Evolutionary conservation across 208 protist species (phyloP), one percentile per base, ranked within the genome.

Genomic region (Tritrichomonas musculus): DNA sequence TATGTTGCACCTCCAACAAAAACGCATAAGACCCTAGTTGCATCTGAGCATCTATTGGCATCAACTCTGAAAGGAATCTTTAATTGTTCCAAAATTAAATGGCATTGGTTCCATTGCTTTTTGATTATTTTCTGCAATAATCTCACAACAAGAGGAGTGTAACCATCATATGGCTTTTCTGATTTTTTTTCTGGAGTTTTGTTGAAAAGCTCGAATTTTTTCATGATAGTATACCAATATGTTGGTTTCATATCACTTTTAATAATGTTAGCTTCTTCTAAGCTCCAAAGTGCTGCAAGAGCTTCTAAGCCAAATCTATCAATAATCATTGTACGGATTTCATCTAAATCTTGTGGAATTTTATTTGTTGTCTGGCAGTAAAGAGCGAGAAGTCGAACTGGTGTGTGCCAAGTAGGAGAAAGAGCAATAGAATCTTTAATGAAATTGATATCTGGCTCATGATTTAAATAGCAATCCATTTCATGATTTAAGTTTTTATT

Each of bases 221-320:
- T 49, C 22, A 44, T 88, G 0, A 36, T 39, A 20, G 25, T 44
- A 3, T 13, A 0, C 41, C 47, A 60, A 20, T 39, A 17, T 3
- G 5, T 39, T 5, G 33, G 33, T 30, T 88, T 88, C 27, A 27
- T 53, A 2, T 49, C n/a, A n/a, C 33, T 27, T 20, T 39, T 39
- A 36, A 88, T 57, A 17, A 88, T 88, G 22, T 47, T 47, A 20
- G 47, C 41, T 53, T 88, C 77, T 57, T 88, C 77, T 2, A 88
- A 47, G 13, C 47, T 57, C 77, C 77, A 88, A 1, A 88, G 41
- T 30, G 77, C 77, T 39, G 77, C 77, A 0, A 88, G 47, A 20
- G 77, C 77, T 88, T 88, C 77, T 0, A 88, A 0, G 20, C 77
- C 77, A 39, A 88, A 88, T 88, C 47, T 53, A 36, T 88, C 77